Conservation (phyloP, 768 basidiomycete species). For the Cyclocybe aegerita region DNA sequence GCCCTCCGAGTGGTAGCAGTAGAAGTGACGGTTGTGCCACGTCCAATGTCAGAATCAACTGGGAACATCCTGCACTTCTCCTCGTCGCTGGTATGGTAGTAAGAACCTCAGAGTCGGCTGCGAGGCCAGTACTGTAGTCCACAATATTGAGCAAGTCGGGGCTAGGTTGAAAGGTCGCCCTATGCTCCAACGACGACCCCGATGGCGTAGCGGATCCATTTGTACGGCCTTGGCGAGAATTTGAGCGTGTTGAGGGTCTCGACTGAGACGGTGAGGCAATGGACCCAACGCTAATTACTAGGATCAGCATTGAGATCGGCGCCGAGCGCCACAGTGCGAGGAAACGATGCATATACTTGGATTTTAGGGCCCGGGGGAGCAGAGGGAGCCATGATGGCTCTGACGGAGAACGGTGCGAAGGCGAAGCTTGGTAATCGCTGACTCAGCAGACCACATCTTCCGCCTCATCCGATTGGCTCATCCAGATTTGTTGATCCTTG, state of each 20-base stretch:
- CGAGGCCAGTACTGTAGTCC: slow-evolving; percentile 11
- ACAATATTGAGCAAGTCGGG: slow-evolving; percentile 6
- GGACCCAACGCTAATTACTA: slow-evolving; percentile 7
- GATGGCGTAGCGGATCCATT: slow-evolving; percentile 21
- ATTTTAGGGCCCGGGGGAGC: too few relatives aligned
- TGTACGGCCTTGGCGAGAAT: slow-evolving; percentile 15
- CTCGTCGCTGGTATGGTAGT: slow-evolving; percentile 15
- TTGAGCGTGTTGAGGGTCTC: slow-evolving; percentile 6
- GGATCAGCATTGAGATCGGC: neutral
- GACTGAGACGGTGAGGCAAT: too few relatives aligned
- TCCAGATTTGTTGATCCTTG: too few relatives aligned
- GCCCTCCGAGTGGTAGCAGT: slow-evolving; percentile 11
- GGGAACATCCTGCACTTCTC: slow-evolving; percentile 20
- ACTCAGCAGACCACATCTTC: too few relatives aligned
- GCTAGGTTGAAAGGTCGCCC: slow-evolving; percentile 15
- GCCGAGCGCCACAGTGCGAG: slow-evolving; percentile 4
- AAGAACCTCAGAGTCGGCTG: slow-evolving; percentile 9
- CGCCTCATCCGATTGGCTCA: too few relatives aligned
- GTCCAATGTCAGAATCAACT: slow-evolving; percentile 11
- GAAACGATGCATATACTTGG: slow-evolving; percentile 1
- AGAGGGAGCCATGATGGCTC: too few relatives aligned
- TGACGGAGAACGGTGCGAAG: too few relatives aligned
- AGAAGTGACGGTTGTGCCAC: slow-evolving; percentile 14
- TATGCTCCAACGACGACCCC: slow-evolving; percentile 17
- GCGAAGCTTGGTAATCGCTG: too few relatives aligned